Conservation (phyloP, 2,329 filamentous ascomycete species). For the Akanthomyces muscarius region DNA sequence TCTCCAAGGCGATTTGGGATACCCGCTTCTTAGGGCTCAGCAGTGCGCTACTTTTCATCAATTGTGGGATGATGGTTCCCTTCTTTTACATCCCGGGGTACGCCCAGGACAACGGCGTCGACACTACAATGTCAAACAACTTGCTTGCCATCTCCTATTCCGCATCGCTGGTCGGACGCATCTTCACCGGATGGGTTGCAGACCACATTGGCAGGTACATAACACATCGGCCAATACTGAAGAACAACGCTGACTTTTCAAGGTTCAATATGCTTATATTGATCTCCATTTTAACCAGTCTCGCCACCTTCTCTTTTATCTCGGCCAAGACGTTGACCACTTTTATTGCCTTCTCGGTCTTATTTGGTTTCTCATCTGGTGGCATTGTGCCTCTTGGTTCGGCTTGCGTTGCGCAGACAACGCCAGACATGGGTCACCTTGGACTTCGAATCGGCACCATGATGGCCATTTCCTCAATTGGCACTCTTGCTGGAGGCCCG, state of each 20-base stretch:
- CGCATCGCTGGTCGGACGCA: slow-evolving; percentile 50
- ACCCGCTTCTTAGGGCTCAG: slow-evolving; percentile 24
- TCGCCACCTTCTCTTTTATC: slow-evolving; percentile 31
- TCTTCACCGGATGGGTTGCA: slow-evolving; percentile 48
- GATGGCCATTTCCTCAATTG: slow-evolving; percentile 30
- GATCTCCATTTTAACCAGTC: slow-evolving; percentile 23
- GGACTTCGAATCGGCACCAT: slow-evolving; percentile 30
- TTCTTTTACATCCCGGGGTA: slow-evolving; percentile 43
- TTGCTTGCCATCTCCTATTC: slow-evolving; percentile 59
- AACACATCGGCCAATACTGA: neutral
- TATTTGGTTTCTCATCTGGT: slow-evolving; percentile 30
- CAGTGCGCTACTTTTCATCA: slow-evolving; percentile 26
- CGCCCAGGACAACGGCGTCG: slow-evolving; percentile 44
- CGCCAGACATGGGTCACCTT: slow-evolving; percentile 26
- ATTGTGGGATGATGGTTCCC: slow-evolving; percentile 28
- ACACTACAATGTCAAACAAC: slow-evolving; percentile 52
- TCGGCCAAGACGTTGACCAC: slow-evolving; percentile 20
- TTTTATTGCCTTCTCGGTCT: slow-evolving; percentile 24
- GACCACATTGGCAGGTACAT: slow-evolving; percentile 43
- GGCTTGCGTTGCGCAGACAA: slow-evolving; percentile 30
- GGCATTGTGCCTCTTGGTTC: slow-evolving; percentile 33
- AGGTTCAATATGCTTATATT: slow-evolving; percentile 40
- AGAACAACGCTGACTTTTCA: neutral
- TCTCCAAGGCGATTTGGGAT: slow-evolving; percentile 28
- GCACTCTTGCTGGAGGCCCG: slow-evolving; percentile 25